These are phyloP conservation scores for Cercospora canescens DNA, from an alignment of 2,329 filamentous ascomycete species.

Conservation along the genomic window DNA sequence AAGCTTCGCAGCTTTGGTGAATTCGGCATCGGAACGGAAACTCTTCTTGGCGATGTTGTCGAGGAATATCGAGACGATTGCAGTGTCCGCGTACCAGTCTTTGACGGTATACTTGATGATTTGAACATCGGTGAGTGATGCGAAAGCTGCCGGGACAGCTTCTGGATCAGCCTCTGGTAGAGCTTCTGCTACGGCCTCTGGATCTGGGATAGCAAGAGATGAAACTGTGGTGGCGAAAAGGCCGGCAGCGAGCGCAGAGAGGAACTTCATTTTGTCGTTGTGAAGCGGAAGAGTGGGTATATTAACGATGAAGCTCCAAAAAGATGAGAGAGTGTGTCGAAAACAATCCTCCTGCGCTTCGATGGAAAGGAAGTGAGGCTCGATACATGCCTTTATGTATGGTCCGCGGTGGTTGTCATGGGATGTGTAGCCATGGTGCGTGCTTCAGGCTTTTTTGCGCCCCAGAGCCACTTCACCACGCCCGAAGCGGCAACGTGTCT, in stretches of 20 bases:
- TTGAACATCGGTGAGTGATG: slow-evolving; percentile 5
- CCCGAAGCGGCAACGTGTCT: neutral
- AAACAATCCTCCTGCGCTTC: neutral
- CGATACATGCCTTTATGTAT: neutral
- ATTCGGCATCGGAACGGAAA: slow-evolving; percentile 5
- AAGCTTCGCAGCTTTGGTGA: slow-evolving; percentile 7
- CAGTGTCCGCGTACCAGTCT: slow-evolving; percentile 8
- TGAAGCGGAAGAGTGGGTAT: neutral
- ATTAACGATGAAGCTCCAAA: neutral
- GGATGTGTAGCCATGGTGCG: neutral
- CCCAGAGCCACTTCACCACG: neutral
- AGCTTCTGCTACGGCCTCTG: slow-evolving; percentile 2
- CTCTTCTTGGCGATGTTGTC: slow-evolving; percentile 7
- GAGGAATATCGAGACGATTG: slow-evolving; percentile 10
- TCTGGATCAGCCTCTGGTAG: slow-evolving; percentile 7
- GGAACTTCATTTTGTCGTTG: slow-evolving; percentile 12
- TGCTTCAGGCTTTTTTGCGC: neutral
- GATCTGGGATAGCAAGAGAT: slow-evolving; percentile 6
- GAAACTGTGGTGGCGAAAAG: slow-evolving; percentile 9
- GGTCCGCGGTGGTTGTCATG: neutral
- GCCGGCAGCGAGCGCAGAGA: slow-evolving; percentile 3
- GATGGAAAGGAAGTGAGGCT: neutral
- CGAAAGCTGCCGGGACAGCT: neutral
- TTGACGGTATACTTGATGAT: slow-evolving; percentile 12
- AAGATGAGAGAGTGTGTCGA: neutral